Conservation (phyloP, 2,329 filamentous ascomycete species). For the Paecilomyces formosus region DNA sequence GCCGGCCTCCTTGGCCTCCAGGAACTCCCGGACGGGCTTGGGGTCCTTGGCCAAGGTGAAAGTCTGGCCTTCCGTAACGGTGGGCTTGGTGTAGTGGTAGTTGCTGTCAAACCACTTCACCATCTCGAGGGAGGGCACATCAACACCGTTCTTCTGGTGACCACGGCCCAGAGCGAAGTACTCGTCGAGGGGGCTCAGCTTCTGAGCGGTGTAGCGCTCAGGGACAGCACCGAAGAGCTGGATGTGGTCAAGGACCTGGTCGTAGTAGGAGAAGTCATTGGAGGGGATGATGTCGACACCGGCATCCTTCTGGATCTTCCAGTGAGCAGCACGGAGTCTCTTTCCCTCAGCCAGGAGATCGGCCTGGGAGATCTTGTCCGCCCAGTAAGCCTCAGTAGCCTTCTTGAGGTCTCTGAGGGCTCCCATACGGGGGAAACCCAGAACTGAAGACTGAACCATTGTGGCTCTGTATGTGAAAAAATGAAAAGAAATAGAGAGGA, state of each 20-base stretch:
- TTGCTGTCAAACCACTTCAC: constrained; percentile 99
- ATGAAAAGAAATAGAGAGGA: background rate
- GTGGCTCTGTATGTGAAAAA: background rate
- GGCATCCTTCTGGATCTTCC: constrained; percentile 99
- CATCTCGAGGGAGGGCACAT: constrained; percentile 63
- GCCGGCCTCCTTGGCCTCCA: constrained; percentile 96
- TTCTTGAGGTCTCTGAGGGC: constrained; percentile 99
- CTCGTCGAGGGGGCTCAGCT: constrained; percentile 81
- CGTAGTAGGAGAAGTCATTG: constrained; percentile 99
- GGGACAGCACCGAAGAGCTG: constrained; percentile 92
- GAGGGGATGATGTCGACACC: constrained; percentile 96
- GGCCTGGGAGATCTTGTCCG: constrained; percentile 83
- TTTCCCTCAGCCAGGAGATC: constrained; percentile 93
- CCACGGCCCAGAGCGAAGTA: constrained; percentile 99
- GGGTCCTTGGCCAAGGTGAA: constrained; percentile 83
- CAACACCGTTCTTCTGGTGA: constrained; percentile 60
- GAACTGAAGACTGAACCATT: constrained; percentile 48
- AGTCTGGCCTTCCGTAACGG: constrained; percentile 90
- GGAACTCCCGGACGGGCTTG: constrained; percentile 91
- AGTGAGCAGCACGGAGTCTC: constrained; percentile 92
- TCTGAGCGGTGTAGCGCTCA: constrained; percentile 86
- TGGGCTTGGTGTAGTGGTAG: constrained; percentile 99
- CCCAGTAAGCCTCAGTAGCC: constrained; percentile 98
- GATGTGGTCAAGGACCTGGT: constrained; percentile 96
- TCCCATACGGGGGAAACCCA: constrained; percentile 99